phyloP scores from a whole-genome alignment of 352 stramenopile species.

The Pythium rishiriense region DNA sequence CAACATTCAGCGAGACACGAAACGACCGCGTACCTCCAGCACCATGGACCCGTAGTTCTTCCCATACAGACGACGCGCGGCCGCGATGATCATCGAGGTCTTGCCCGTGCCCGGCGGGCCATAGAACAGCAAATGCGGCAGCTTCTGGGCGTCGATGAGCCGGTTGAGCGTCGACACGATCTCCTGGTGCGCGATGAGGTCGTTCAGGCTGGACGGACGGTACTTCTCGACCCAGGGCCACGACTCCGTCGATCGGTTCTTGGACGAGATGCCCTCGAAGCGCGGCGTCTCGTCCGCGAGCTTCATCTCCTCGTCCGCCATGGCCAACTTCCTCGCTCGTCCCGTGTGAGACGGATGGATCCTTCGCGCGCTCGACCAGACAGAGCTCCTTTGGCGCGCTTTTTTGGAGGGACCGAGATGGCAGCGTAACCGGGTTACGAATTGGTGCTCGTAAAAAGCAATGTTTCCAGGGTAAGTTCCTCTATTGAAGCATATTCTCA shows the following conservation, averaged over 20 bases:
- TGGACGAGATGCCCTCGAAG: conserved; percentile 84
- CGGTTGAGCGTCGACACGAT: conserved; percentile 96
- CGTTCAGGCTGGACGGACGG: conserved; percentile 91
- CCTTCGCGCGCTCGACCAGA: background rate
- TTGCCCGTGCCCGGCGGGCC: conserved; percentile 96
- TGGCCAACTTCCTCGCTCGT: conserved; percentile 21
- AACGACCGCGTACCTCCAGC: conserved; percentile 80
- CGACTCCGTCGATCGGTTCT: conserved; percentile 79
- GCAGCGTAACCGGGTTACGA: too few species aligned
- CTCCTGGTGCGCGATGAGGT: conserved; percentile 96
- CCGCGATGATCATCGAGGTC: conserved; percentile 97
- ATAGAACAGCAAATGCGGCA: conserved; percentile 98
- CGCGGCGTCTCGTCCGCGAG: conserved; percentile 48
- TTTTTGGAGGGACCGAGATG: too few species aligned
- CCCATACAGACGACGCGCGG: conserved; percentile 94
- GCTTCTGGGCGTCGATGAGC: conserved; percentile 95
- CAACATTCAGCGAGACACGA: too few species aligned
- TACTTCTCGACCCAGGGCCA: conserved; percentile 99
- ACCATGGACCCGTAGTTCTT: conserved; percentile 95
- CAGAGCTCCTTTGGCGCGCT: conserved; percentile 17
- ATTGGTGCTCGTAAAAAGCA: too few species aligned
- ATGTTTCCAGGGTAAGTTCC: too few species aligned
- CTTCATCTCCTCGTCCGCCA: conserved; percentile 73
- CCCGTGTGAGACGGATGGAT: background rate
- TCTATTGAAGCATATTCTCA: too few species aligned